Evolutionary conservation across 352 stramenopile genomes (phyloP).

Genomic region (Blastocystis sp.): DNA sequence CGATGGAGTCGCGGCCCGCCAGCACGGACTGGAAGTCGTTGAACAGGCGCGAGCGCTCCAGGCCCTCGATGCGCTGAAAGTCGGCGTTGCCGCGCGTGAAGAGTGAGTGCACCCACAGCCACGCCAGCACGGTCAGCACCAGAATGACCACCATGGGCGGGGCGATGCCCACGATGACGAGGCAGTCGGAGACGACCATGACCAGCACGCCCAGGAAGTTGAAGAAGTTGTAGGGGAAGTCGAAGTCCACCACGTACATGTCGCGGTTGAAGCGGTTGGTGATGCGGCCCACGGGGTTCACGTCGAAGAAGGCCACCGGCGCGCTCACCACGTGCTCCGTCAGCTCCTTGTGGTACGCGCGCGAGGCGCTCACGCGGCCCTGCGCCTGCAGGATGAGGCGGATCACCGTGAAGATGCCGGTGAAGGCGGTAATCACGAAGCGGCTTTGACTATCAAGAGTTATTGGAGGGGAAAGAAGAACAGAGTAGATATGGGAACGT

Average conservation of each 20-base stretch:
- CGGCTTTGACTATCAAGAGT: background rate
- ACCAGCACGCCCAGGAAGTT: background rate
- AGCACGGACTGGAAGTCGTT: slow-evolving; percentile 79
- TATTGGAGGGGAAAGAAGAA: background rate
- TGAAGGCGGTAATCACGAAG: slow-evolving; percentile 74
- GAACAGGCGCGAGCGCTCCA: slow-evolving; percentile 78
- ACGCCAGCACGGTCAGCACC: slow-evolving; percentile 75
- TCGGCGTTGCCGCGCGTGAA: slow-evolving; percentile 78
- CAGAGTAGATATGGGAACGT: background rate
- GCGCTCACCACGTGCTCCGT: slow-evolving; percentile 81
- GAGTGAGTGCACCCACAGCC: slow-evolving; percentile 78
- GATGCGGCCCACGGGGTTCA: no score
- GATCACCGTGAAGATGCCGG: slow-evolving; percentile 76
- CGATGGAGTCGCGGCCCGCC: slow-evolving; percentile 74
- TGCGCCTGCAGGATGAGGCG: slow-evolving; percentile 76
- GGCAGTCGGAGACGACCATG: slow-evolving; percentile 74
- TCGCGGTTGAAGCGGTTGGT: slow-evolving; percentile 86
- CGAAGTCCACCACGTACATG: slow-evolving; percentile 87
- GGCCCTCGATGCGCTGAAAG: slow-evolving; percentile 76
- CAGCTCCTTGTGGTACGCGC: slow-evolving; percentile 82
- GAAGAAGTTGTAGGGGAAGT: slow-evolving; percentile 70
- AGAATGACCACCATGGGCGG: slow-evolving; percentile 77
- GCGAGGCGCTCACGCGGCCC: slow-evolving; percentile 76
- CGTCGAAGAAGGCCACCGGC: slow-evolving; percentile 89
- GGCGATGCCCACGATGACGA: slow-evolving; percentile 79